Percentiles rank a stretch among this genome's conserved stretches.
Conservation (phyloP, 352 stramenopile genomes). For the Globisporangium paddicum region DNA sequence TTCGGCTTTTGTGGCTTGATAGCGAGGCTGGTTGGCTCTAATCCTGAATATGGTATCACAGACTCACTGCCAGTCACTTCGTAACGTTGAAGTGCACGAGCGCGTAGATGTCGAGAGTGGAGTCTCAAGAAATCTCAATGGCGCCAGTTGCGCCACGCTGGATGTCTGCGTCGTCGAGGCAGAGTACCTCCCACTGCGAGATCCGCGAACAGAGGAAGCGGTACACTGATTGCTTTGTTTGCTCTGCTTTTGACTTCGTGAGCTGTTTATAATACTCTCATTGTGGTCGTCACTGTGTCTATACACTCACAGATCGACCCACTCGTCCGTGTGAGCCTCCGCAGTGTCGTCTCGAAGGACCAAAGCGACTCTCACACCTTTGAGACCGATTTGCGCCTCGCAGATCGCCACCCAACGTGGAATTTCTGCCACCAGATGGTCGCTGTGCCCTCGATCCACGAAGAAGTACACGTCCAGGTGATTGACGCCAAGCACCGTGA, state of each 20-base stretch:
- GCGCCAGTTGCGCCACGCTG: slow-evolving; percentile 32
- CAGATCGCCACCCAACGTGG: slow-evolving; percentile 47
- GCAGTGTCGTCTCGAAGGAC: background rate
- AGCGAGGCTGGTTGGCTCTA: background rate
- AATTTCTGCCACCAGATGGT: slow-evolving; percentile 23
- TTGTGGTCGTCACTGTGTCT: background rate
- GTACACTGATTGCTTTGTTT: slow-evolving; percentile 17
- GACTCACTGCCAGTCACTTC: slow-evolving; percentile 20
- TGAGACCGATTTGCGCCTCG: slow-evolving; percentile 36
- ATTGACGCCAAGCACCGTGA: slow-evolving; percentile 44
- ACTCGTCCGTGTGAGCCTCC: slow-evolving; percentile 40
- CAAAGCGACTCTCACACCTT: slow-evolving; percentile 3
- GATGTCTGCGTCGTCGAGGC: slow-evolving; percentile 37
- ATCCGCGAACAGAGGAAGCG: slow-evolving; percentile 33
- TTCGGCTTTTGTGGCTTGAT: background rate
- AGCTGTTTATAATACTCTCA: background rate
- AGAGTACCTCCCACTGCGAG: slow-evolving; percentile 43
- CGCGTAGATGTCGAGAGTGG: slow-evolving; percentile 25
- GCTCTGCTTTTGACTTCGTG: background rate
- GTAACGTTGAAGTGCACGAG: slow-evolving; percentile 16
- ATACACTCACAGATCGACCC: slow-evolving; percentile 40
- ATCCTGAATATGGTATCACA: background rate
- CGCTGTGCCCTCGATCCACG: slow-evolving; percentile 31
- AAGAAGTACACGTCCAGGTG: slow-evolving; percentile 44
- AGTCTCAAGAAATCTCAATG: slow-evolving; percentile 19